Conservation (phyloP, 768 basidiomycete genomes). For the Aureoboletus auriporus region DNA sequence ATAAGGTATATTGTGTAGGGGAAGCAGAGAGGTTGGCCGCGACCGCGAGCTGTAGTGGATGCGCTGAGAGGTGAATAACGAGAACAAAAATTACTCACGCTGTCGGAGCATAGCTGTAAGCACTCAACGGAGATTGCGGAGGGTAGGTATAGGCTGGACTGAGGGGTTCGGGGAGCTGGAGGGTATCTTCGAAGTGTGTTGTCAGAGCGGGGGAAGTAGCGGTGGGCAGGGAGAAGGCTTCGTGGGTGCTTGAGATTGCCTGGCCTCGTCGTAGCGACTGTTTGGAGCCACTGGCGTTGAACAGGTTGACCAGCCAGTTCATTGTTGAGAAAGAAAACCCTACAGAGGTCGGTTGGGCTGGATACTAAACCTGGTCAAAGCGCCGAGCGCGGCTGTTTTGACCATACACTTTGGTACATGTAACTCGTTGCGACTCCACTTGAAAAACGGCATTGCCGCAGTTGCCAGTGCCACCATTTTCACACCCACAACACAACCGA, state of each 20-base stretch:
- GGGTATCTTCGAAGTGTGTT: conserved; percentile 53
- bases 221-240: conserved; percentile 84
- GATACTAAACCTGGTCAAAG: conserved; percentile 13
- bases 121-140: conserved; percentile 48
- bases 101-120: conserved; percentile 60
- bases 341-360: conserved; percentile 1
- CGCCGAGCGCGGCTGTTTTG: background rate
- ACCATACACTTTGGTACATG: too few relatives aligned
- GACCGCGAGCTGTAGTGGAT: conserved; percentile 35
- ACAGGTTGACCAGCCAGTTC: conserved; percentile 73
- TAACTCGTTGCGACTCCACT: conserved; percentile 6
- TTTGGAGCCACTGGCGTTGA: conserved; percentile 47
- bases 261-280: conserved; percentile 54
- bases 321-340: conserved; percentile 34
- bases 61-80: conserved; percentile 2
- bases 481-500: too few relatives aligned
- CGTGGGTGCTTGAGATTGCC: conserved; percentile 74
- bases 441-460: conserved; percentile 11
- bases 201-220: conserved; percentile 58
- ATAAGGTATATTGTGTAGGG: conserved; percentile 56
- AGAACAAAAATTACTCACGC: conserved; percentile 36
- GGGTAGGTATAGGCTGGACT: conserved; percentile 73
- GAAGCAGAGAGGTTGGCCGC: conserved; percentile 57
- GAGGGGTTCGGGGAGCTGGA: conserved; percentile 46
- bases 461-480: background rate